Base-by-base conservation (phyloP, 148 eudicot species). In the Heliosperma pusillum region DNA sequence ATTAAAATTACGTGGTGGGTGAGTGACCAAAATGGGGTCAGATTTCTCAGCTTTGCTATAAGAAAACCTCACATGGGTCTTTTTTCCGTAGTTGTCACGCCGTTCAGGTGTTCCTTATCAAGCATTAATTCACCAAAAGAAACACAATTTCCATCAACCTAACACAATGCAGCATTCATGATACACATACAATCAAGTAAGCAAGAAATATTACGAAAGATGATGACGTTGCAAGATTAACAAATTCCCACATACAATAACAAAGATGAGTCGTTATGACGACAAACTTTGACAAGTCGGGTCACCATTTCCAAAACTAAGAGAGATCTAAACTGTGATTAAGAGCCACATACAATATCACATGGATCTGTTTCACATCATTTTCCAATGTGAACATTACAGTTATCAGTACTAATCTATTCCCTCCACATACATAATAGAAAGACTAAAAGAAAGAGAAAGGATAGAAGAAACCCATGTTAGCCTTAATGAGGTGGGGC, bases 401-500 rank as follows among this genome's bases (percentile, higher is more conserved):
- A 27, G 60, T n/a, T 75, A 69, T 17, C 79, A 44, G 70, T 33
- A 47, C 63, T 53, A 62, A 40, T 36, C 70, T 26, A 70, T 70
- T 58, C 22, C 56, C 66, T 58, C 44, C 21, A 33, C 21, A 15
- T 66, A 27, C 40, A 7, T 20, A 57, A n/a, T 25, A 69, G 7
- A 36, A 59, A 29, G 27, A 69, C 22, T 53, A 69, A 44, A 21
- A 40, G 21, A 67, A 61, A 66, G 26, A 30, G 56, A 66, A 76
- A 36, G 19, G 66, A 56, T 56, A 22, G 61, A 66, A 26, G 53
- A 76, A 45, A 72, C 22, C 74, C 80, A 58, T 72, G 77, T 72
- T 76, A 72, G 60, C 57, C 67, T 66, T 77, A 7, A 76, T 58
- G 24, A 71, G 73, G 69, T 75, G 72, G 76, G 73, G 36, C 72